These are phyloP conservation scores for Theobroma cacao DNA, from an alignment of 345 rosid genomes.

Conservation along the genomic window DNA sequence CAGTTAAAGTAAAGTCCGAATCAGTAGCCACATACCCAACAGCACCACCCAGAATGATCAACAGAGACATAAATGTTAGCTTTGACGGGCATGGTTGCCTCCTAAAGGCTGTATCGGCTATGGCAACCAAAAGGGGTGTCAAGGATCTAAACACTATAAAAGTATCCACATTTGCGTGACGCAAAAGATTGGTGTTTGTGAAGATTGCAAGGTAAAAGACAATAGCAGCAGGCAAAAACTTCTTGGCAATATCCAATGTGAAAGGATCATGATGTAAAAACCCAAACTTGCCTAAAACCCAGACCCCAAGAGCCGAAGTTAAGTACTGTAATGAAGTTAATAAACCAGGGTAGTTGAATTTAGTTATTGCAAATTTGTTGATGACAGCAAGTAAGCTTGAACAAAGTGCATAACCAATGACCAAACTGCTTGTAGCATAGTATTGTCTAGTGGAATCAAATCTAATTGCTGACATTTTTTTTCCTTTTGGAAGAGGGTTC, in stretches of 20 bases:
- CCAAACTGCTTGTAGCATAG: conserved; percentile 78
- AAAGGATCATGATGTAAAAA: conserved; percentile 82
- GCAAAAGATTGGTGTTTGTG: conserved; percentile 93
- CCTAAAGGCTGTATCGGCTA: conserved; percentile 81
- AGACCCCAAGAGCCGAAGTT: conserved; percentile 76
- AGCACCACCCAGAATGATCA: conserved; percentile 81
- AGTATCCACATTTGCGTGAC: conserved; percentile 96
- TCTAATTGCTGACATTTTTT: conserved; percentile 39
- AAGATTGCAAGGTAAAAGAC: conserved; percentile 94
- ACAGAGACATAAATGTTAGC: conserved; percentile 61
- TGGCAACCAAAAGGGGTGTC: conserved; percentile 90
- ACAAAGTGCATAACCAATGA: conserved; percentile 87
- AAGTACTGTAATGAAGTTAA: conserved; percentile 91
- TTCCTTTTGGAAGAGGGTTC: background rate
- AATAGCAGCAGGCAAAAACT: conserved; percentile 85
- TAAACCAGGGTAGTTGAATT: conserved; percentile 83
- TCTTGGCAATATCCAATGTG: conserved; percentile 80
- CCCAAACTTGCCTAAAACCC: conserved; percentile 75
- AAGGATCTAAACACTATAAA: conserved; percentile 91
- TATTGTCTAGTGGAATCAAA: conserved; percentile 41
- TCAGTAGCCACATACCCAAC: conserved; percentile 94
- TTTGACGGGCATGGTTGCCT: conserved; percentile 82
- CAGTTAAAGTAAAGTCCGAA: conserved; percentile 78
- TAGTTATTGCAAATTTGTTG: conserved; percentile 91
- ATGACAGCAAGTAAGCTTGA: conserved; percentile 98